Conservation (phyloP, 1,284 basidiomycete species). For the Ustilago nuda region DNA sequence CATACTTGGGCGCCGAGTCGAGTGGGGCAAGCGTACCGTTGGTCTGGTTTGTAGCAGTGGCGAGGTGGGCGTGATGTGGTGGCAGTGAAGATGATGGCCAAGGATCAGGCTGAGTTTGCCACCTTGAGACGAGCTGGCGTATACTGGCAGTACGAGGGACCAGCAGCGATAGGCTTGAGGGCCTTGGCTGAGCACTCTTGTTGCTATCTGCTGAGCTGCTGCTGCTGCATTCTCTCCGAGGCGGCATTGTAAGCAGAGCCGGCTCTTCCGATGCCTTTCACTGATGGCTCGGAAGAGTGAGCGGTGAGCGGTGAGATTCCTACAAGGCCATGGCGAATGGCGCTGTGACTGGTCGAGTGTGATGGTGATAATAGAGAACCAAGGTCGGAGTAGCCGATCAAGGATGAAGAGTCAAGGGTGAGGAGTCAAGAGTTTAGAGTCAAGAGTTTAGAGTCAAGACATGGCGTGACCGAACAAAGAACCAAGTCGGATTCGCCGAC, state of each 20-base stretch:
- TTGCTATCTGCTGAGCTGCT: not conserved
- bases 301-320: slow-evolving; percentile 3
- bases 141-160: slow-evolving; percentile 35
- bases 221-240: slow-evolving; percentile 2
- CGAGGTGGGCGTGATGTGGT: slow-evolving; percentile 14
- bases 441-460: not conserved
- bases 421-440: not conserved
- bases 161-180: slow-evolving; percentile 31
- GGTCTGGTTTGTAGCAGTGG: slow-evolving; percentile 27
- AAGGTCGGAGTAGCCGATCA: not conserved
- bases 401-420: not conserved
- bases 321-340: slow-evolving; percentile 14
- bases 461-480: not conserved
- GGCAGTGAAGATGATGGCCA: not conserved
- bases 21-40: slow-evolving; percentile 44
- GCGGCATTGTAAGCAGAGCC: slow-evolving; percentile 15
- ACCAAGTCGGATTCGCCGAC: not conserved
- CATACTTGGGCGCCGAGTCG: slow-evolving; percentile 51
- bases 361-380: slow-evolving; percentile 1
- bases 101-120: slow-evolving; percentile 25
- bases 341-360: not conserved
- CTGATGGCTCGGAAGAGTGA: slow-evolving; percentile 9
- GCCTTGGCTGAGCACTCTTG: slow-evolving; percentile 15
- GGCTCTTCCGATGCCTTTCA: slow-evolving; percentile 9
- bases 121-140: slow-evolving; percentile 41